A percentile compares a stretch with the other conserved stretches of the same genome.
phyloP scores from a whole-genome alignment of 768 basidiomycete species.

The Termitomyces titanicus region DNA sequence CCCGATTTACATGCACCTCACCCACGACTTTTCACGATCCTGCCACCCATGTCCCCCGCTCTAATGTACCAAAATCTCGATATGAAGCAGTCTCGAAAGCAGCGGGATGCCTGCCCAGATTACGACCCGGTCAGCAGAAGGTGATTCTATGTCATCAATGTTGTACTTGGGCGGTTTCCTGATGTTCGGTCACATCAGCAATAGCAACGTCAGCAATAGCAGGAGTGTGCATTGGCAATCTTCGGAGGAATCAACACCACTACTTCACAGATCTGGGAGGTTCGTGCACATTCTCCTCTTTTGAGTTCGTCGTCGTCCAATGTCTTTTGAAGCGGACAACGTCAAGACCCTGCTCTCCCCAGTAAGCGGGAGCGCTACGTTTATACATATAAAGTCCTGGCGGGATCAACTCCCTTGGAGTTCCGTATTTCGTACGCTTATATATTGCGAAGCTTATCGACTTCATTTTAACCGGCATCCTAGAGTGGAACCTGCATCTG shows the following conservation, averaged over 20 bases:
- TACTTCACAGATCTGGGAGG: conserved; percentile 12
- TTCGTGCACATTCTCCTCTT: conserved; percentile 5
- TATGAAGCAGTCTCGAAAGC: neutral
- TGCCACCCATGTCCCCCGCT: conserved; percentile 2
- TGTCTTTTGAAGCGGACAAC: conserved; percentile 1
- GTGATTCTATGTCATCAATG: conserved; percentile 21
- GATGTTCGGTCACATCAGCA: conserved; percentile 8
- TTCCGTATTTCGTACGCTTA: conserved; percentile 50
- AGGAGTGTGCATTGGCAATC: conserved; percentile 22
- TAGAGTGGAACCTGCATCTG: conserved; percentile 44
- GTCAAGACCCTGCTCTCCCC: conserved; percentile 17
- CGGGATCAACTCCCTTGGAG: conserved; percentile 39
- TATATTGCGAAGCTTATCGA: neutral
- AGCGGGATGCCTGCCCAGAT: conserved; percentile 35
- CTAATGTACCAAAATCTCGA: neutral
- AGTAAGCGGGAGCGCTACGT: conserved; percentile 38
- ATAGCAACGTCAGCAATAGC: conserved; percentile 21
- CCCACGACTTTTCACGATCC: conserved; percentile 9
- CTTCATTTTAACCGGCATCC: neutral
- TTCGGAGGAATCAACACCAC: conserved; percentile 13
- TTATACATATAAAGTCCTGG: conserved; percentile 50
- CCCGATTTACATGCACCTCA: conserved; percentile 2
- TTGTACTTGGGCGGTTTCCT: neutral
- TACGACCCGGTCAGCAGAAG: conserved; percentile 39
- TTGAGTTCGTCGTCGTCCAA: neutral